Evolutionary conservation across 202 grass and related monocot genomes (phyloP).

Genomic region (Brachypodium distachyon): DNA sequence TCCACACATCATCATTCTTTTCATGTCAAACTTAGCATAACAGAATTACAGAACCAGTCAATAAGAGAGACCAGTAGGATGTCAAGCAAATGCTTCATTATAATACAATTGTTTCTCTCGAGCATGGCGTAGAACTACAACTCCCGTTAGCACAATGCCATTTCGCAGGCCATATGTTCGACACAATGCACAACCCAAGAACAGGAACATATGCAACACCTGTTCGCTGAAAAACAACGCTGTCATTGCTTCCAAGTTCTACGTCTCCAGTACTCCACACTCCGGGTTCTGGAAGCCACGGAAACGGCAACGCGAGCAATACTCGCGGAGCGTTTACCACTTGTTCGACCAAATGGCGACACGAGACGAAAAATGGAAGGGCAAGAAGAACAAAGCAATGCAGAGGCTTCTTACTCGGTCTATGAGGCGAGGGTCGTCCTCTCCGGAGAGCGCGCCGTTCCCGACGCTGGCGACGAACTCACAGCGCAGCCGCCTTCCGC

Average conservation of each 20-base stretch:
- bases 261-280: neutral
- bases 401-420: slow-evolving; percentile 34
- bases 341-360: slow-evolving; percentile 31
- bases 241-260: neutral
- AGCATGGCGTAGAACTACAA: neutral
- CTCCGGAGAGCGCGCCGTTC: slow-evolving; percentile 54
- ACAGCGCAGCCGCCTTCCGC: slow-evolving; percentile 36
- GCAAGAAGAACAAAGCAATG: neutral
- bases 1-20: neutral
- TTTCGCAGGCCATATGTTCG: neutral
- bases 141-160: neutral
- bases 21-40: neutral
- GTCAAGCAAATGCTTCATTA: neutral
- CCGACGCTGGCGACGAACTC: slow-evolving; percentile 49
- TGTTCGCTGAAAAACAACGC: neutral
- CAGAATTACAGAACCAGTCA: neutral
- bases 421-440: slow-evolving; percentile 37
- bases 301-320: neutral
- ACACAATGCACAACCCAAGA: slow-evolving; percentile 1
- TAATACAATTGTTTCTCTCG: neutral
- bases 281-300: neutral
- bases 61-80: neutral
- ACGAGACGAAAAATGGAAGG: neutral
- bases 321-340: neutral
- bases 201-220: neutral